Conservation (phyloP, 768 basidiomycete species). For the Boletus reticulatus region DNA sequence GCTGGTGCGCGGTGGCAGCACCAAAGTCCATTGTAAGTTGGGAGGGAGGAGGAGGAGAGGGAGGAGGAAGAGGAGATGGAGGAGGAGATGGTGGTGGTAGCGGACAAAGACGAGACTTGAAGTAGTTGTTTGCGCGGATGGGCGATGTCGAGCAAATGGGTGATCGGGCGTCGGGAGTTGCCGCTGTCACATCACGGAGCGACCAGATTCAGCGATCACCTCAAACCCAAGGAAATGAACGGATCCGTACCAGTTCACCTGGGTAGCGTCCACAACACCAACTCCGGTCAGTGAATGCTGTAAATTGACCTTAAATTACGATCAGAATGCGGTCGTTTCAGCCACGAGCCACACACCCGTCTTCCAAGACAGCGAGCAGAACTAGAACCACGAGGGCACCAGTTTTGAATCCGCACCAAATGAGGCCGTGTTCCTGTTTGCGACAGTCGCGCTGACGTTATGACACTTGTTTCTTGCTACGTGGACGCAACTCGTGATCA, state of each 20-base stretch:
- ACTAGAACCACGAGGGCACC: constrained; percentile 1
- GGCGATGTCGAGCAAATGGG: constrained; percentile 39
- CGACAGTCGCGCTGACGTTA: constrained; percentile 10
- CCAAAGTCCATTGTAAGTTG: constrained; percentile 55
- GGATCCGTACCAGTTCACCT: constrained; percentile 30
- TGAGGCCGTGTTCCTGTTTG: not conserved
- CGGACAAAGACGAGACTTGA: constrained; percentile 33
- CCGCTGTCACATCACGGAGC: constrained; percentile 42
- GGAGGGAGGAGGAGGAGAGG: constrained; percentile 30
- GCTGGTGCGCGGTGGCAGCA: constrained; percentile 34
- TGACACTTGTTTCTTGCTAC: constrained; percentile 8
- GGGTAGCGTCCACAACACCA: too few species aligned
- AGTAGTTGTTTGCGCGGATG: constrained; percentile 27
- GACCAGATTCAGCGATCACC: constrained; percentile 41
- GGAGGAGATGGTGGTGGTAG: constrained; percentile 24
- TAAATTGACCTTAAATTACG: not conserved
- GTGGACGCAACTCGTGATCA: constrained; percentile 5
- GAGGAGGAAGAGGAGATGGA: constrained; percentile 34
- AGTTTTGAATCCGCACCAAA: constrained; percentile 1
- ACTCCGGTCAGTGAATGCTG: too few species aligned
- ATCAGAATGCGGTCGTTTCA: constrained; percentile 18
- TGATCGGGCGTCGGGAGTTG: constrained; percentile 60
- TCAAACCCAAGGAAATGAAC: constrained; percentile 16
- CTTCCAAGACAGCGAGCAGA: constrained; percentile 4
- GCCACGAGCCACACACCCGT: constrained; percentile 21